A percentile compares a stretch with the other conserved stretches of the same genome.
Evolutionary conservation across 2,329 filamentous ascomycete genomes (phyloP).

Genomic region (Rhexocercosporidium sp.): DNA sequence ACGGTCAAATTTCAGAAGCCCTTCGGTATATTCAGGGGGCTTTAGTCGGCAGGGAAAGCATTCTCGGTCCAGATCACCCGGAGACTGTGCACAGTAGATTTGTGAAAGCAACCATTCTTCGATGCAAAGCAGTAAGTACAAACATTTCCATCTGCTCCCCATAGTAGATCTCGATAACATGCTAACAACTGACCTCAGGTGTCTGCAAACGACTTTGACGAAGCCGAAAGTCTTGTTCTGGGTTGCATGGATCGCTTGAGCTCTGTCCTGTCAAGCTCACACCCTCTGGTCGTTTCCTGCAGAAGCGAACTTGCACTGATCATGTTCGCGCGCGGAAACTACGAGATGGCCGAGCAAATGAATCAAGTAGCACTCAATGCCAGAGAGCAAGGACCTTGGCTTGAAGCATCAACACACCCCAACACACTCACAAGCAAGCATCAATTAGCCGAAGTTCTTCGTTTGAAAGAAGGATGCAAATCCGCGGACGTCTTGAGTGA

Average conservation of each 20-base stretch:
- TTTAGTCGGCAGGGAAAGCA: slow-evolving; percentile 30
- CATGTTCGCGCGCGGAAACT: slow-evolving; percentile 33
- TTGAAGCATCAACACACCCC: slow-evolving; percentile 33
- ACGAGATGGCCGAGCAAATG: slow-evolving; percentile 33
- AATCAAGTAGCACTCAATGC: slow-evolving; percentile 28
- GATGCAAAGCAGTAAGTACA: slow-evolving; percentile 28
- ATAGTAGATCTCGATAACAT: neutral
- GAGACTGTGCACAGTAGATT: slow-evolving; percentile 35
- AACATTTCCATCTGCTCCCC: neutral
- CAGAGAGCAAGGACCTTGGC: slow-evolving; percentile 34
- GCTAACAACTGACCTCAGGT: neutral
- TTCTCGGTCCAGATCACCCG: slow-evolving; percentile 32
- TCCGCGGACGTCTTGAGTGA: slow-evolving; percentile 35
- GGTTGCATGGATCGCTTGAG: slow-evolving; percentile 29
- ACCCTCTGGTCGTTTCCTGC: slow-evolving; percentile 33
- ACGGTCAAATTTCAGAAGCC: slow-evolving; percentile 33
- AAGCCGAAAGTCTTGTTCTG: slow-evolving; percentile 31
- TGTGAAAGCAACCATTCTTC: slow-evolving; percentile 31
- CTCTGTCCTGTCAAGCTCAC: slow-evolving; percentile 26
- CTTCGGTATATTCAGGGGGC: slow-evolving; percentile 31
- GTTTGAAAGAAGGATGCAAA: slow-evolving; percentile 32
- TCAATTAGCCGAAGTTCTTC: slow-evolving; percentile 33
- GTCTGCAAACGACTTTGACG: slow-evolving; percentile 28
- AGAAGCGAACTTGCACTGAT: slow-evolving; percentile 34
- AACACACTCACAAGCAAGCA: slow-evolving; percentile 38